Conservation (phyloP, 495 filamentous ascomycete genomes). For the Hypomontagnella monticulosa region DNA sequence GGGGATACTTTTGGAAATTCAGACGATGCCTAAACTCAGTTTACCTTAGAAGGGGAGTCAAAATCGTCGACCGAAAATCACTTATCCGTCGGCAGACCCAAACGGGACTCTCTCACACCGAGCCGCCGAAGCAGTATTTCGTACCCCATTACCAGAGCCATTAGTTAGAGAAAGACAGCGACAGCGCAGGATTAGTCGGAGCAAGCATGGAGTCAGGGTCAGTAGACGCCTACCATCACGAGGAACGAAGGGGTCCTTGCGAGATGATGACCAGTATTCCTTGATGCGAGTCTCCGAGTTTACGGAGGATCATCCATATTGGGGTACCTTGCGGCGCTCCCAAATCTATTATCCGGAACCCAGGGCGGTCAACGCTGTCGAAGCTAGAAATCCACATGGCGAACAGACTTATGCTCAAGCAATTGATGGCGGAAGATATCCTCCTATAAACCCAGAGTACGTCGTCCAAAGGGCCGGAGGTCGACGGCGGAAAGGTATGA, state of each 20-base stretch:
- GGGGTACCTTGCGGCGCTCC: conserved; percentile 39
- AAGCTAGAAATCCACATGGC: not conserved
- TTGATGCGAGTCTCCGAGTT: conserved; percentile 34
- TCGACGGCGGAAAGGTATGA: conserved; percentile 22
- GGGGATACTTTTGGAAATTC: conserved; percentile 50
- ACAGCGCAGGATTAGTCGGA: conserved; percentile 46
- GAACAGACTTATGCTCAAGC: not conserved
- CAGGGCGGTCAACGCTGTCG: not conserved
- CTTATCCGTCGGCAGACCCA: conserved; percentile 40
- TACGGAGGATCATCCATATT: conserved; percentile 41
- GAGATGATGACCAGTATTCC: conserved; percentile 21
- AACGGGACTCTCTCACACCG: conserved; percentile 40
- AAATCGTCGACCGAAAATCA: conserved; percentile 54
- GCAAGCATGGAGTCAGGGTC: conserved; percentile 42
- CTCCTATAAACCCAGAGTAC: not conserved
- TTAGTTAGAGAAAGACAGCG: conserved; percentile 25
- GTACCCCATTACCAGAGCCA: conserved; percentile 46
- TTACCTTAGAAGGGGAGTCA: conserved; percentile 62
- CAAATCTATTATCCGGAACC: conserved; percentile 13
- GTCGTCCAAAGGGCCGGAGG: conserved; percentile 2
- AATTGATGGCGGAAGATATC: not conserved
- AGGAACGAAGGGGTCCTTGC: conserved; percentile 22
- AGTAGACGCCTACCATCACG: conserved; percentile 42
- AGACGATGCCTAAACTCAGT: conserved; percentile 58
- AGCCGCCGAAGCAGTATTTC: conserved; percentile 51